These are phyloP conservation scores for Biscutella auriculata DNA, from an alignment of 441 rosid species.

Conservation along the genomic window DNA sequence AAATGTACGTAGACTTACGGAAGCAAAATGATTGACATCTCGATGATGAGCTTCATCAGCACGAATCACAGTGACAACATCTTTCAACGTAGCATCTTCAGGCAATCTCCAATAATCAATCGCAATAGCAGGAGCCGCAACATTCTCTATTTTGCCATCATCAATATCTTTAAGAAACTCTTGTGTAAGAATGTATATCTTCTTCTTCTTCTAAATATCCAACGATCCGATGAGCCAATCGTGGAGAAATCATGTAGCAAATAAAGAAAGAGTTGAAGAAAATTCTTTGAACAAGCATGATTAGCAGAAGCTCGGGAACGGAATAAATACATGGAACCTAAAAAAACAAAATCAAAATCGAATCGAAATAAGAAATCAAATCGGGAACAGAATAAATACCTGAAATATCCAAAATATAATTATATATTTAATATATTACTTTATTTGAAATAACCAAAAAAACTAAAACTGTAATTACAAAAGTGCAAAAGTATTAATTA, in stretches of 20 bases:
- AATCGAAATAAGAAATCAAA: no score
- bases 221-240: constrained; percentile 43
- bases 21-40: constrained; percentile 53
- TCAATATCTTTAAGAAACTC: constrained; percentile 39
- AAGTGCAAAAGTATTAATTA: no score
- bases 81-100: constrained; percentile 35
- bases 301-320: constrained; percentile 43
- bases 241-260: constrained; percentile 35
- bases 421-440: no score
- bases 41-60: constrained; percentile 63
- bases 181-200: constrained; percentile 44
- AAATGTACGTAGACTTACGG: constrained; percentile 40
- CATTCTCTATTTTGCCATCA: constrained; percentile 31
- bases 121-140: constrained; percentile 43
- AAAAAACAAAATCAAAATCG: no score
- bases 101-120: constrained; percentile 51
- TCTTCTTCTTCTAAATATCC: constrained; percentile 60
- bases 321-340: no score
- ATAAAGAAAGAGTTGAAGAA: constrained; percentile 43
- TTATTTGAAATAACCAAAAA: no score
- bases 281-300: constrained; percentile 41
- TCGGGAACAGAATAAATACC: no score
- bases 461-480: no score
- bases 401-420: no score
- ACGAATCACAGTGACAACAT: constrained; percentile 43